phyloP scores from a whole-genome alignment of 2,329 filamentous ascomycete species.

The Fusarium beomiforme region DNA sequence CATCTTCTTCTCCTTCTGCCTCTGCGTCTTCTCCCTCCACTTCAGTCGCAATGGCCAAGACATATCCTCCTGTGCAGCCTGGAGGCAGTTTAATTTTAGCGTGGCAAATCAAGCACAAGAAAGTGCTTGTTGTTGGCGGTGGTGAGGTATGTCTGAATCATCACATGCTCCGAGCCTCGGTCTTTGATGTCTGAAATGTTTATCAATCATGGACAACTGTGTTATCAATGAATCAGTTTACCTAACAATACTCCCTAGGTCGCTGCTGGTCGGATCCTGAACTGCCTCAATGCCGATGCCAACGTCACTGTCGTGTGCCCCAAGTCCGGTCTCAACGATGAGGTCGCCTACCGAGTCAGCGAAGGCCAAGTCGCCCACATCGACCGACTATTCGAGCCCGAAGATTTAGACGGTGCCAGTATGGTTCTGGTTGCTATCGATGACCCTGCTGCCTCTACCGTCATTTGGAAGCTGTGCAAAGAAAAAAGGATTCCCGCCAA shows the following conservation, averaged over 20 bases:
- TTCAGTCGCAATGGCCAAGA: slow-evolving; percentile 47
- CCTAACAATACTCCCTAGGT: slow-evolving; percentile 68
- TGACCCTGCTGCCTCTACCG: slow-evolving; percentile 88
- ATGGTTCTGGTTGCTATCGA: slow-evolving; percentile 97
- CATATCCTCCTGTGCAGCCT: slow-evolving; percentile 84
- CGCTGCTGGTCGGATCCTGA: slow-evolving; percentile 91
- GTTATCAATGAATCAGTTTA: not conserved
- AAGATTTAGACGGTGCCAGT: slow-evolving; percentile 82
- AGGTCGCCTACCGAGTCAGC: slow-evolving; percentile 84
- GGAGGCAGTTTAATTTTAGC: slow-evolving; percentile 94
- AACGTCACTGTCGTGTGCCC: slow-evolving; percentile 88
- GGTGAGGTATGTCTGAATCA: slow-evolving; percentile 76
- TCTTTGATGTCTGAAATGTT: not conserved
- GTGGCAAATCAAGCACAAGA: slow-evolving; percentile 92
- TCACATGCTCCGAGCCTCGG: slow-evolving; percentile 21
- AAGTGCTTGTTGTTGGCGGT: slow-evolving; percentile 91
- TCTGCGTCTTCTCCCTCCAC: slow-evolving; percentile 13
- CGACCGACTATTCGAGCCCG: slow-evolving; percentile 84
- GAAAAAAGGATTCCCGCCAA: slow-evolving; percentile 86
- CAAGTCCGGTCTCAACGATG: slow-evolving; percentile 80
- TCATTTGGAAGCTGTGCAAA: slow-evolving; percentile 95
- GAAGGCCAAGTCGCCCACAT: slow-evolving; percentile 80
- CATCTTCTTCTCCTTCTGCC: not conserved
- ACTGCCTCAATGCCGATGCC: slow-evolving; percentile 95
- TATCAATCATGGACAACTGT: not conserved